Evolutionary conservation across 768 basidiomycete species (phyloP).

Genomic region (Crucibulum laeve): DNA sequence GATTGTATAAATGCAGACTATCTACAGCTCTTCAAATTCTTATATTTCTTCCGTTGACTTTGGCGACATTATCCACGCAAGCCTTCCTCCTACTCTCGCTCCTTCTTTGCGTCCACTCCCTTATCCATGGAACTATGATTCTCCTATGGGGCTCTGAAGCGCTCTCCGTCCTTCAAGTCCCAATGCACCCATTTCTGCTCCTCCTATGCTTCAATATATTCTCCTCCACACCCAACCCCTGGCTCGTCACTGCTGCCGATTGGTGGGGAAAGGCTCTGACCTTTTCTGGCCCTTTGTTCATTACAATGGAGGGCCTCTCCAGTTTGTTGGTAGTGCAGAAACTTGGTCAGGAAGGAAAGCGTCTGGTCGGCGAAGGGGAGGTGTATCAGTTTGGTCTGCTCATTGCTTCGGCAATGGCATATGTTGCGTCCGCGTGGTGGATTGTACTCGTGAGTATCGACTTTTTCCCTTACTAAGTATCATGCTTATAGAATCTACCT

Average conservation of each 20-base stretch:
- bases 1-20: conserved; percentile 37
- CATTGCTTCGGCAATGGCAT: conserved; percentile 72
- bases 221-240: conserved; percentile 57
- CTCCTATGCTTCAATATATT: conserved; percentile 86
- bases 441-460: conserved; percentile 63
- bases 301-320: conserved; percentile 80
- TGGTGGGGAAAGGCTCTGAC: conserved; percentile 74
- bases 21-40: conserved; percentile 79
- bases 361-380: conserved; percentile 66
- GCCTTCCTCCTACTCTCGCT: conserved; percentile 82
- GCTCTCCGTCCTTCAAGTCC: conserved; percentile 76
- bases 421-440: conserved; percentile 84
- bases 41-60: conserved; percentile 78
- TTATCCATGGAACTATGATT: conserved; percentile 78
- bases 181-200: conserved; percentile 83
- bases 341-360: conserved; percentile 73
- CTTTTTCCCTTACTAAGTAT: neutral
- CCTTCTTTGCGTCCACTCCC: conserved; percentile 67
- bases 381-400: conserved; percentile 73
- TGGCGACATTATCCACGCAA: conserved; percentile 74
- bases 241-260: conserved; percentile 49
- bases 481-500: conserved; percentile 9
- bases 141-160: conserved; percentile 68
- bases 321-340: conserved; percentile 81
- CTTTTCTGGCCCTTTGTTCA: conserved; percentile 73